A percentile compares a stretch with the other conserved stretches of the same genome.
phyloP scores from a whole-genome alignment of 1,139 yeast genomes.

The Arxiozyma slooffiae region DNA sequence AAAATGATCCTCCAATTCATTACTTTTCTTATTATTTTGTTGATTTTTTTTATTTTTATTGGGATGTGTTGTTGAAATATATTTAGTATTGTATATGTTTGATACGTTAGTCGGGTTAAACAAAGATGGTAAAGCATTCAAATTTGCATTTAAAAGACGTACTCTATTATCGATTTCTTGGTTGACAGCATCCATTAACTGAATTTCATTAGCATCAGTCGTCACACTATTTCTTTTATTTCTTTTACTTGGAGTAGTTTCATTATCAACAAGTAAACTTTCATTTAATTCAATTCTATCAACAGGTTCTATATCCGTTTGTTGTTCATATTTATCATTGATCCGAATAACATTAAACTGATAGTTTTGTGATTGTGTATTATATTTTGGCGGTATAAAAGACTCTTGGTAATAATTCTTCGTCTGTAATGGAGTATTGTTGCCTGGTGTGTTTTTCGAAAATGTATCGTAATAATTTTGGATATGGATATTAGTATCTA shows the following conservation, averaged over 20 bases:
- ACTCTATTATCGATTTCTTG: constrained; percentile 17
- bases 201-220: constrained; percentile 14
- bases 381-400: not conserved
- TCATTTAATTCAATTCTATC: not conserved
- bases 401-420: not conserved
- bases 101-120: constrained; percentile 1
- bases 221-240: constrained; percentile 8
- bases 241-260: not conserved
- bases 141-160: constrained; percentile 16
- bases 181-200: constrained; percentile 8
- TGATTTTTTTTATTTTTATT: not conserved
- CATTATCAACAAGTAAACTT: not conserved
- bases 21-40: not conserved
- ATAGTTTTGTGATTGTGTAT: not conserved
- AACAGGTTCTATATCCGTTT: not conserved
- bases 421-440: not conserved
- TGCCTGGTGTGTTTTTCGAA: not conserved
- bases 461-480: not conserved
- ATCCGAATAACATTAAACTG: not conserved
- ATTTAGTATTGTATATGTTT: not conserved
- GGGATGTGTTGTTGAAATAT: not conserved
- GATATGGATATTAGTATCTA: not conserved
- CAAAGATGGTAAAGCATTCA: constrained; percentile 16
- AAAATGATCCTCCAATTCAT: not conserved
- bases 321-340: not conserved